Base-by-base conservation (phyloP, 2,329 filamentous ascomycete species). In the Calonectria pseudoreteaudii region DNA sequence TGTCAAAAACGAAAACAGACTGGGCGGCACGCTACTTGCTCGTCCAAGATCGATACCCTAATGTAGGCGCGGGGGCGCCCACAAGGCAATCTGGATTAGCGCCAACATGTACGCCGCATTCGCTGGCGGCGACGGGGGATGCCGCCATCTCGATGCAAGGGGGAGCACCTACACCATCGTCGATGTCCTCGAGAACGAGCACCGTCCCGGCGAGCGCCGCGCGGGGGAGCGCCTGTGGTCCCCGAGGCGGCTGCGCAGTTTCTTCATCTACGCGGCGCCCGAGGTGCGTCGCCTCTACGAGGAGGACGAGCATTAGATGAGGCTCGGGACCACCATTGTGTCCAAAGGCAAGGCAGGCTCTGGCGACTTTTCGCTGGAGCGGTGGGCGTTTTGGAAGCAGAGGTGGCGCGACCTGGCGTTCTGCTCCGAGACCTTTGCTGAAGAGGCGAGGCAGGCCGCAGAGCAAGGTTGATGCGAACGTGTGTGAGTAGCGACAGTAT, bases 341-440 rank as follows among this genome's bases (percentile, higher is more conserved):
- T 31, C 68, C 2, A 58, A 36, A 28, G 31, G 41, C 8, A 36
- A 28, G 31, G 41, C 8, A 4, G 38, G 0, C 66, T 72, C 31
- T 66, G 66, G 72, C 3, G 41, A 31, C 11, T 14, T 10, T 20
- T 66, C 49, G 3, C 14, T 26, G 3, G 49, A 70, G 3, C 28
- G 65, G 16, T 76, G 72, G 69, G 16, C 8, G 34, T 50, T 44
- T 41, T 75, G 72, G 71, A 67, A 31, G 66, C 41, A 69, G 31
- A 74, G 49, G 58, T 75, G 74, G 74, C 28, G 49, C 2, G 31
- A 1, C 3, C 52, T 74, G 34, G 53, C 41, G 0, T n/a, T n/a
- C n/a, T 30, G n/a, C 2, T 50, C 23, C 7, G 65, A 75, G 36
- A 53, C 23, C 9, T 38, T 73, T 34, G 23, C 72, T 2, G 1